A percentile compares a stretch with the other conserved stretches of the same genome.
phyloP scores from a whole-genome alignment of 176 grass and related monocot genomes.

The barley (Hordeum vulgare) region DNA sequence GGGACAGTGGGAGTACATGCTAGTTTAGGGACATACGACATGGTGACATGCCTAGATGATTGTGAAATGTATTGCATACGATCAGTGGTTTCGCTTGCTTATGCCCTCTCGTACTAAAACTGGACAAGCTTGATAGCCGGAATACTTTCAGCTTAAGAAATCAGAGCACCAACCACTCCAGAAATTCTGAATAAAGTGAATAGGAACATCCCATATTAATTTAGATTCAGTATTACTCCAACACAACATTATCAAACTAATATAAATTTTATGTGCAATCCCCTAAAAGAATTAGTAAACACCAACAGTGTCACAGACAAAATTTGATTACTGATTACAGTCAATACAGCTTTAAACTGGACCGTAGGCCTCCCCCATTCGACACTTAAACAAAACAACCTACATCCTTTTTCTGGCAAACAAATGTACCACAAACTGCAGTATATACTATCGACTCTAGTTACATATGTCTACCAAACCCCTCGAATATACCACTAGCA shows the following conservation, averaged over 20 bases:
- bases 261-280: neutral
- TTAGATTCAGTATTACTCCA: neutral
- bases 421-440: neutral
- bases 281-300: neutral
- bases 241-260: neutral
- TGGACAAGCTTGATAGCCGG: neutral
- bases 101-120: neutral
- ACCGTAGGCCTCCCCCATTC: neutral
- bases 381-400: neutral
- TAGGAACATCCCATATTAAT: neutral
- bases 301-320: neutral
- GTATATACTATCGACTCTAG: neutral
- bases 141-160: slow-evolving; percentile 6
- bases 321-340: neutral
- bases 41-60: neutral
- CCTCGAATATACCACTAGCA: neutral
- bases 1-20: neutral
- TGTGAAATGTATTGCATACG: neutral
- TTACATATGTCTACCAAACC: neutral
- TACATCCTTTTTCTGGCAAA: neutral
- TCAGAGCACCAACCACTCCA: neutral
- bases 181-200: neutral
- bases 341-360: neutral
- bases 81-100: neutral
- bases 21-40: neutral